Conservation (phyloP, 2,329 filamentous ascomycete species). For the Raffaelea ambrosiae region DNA sequence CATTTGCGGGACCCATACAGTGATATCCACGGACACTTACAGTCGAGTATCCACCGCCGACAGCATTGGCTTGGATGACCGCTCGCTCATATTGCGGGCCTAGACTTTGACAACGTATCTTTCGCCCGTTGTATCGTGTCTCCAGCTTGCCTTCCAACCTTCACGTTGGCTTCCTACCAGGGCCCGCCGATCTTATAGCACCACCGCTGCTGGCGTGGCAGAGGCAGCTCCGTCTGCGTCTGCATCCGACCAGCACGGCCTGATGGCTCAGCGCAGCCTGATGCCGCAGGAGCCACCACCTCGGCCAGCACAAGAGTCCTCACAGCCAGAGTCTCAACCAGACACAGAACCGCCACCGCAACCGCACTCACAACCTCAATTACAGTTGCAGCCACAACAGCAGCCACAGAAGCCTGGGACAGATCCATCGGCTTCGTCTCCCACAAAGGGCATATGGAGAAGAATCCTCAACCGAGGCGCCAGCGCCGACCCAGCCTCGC, state of each 20-base stretch:
- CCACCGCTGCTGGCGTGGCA: slow-evolving; percentile 1
- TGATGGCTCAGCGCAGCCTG: slow-evolving; percentile 8
- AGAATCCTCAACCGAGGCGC: slow-evolving; percentile 7
- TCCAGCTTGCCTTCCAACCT: neutral
- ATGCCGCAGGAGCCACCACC: slow-evolving; percentile 3
- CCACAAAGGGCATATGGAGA: slow-evolving; percentile 15
- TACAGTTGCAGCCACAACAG: neutral
- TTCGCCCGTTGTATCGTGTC: slow-evolving; percentile 1
- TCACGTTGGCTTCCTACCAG: slow-evolving; percentile 1
- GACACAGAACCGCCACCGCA: neutral
- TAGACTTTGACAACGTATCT: slow-evolving; percentile 7
- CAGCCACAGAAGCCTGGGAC: too few relatives aligned
- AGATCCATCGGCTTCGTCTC: slow-evolving; percentile 14
- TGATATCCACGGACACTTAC: too few relatives aligned
- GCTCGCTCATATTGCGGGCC: slow-evolving; percentile 6
- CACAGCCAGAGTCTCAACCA: neutral
- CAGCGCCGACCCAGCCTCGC: neutral
- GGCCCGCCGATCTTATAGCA: neutral
- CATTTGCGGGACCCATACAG: too few relatives aligned
- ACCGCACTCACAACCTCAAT: slow-evolving; percentile 11
- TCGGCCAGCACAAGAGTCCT: neutral
- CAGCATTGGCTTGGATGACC: neutral
- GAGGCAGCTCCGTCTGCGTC: slow-evolving; percentile 6
- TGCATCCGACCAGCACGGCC: slow-evolving; percentile 3
- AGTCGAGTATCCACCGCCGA: too few relatives aligned